phyloP scores from a whole-genome alignment of 257 asterid genomes.

The Striga asiatica region DNA sequence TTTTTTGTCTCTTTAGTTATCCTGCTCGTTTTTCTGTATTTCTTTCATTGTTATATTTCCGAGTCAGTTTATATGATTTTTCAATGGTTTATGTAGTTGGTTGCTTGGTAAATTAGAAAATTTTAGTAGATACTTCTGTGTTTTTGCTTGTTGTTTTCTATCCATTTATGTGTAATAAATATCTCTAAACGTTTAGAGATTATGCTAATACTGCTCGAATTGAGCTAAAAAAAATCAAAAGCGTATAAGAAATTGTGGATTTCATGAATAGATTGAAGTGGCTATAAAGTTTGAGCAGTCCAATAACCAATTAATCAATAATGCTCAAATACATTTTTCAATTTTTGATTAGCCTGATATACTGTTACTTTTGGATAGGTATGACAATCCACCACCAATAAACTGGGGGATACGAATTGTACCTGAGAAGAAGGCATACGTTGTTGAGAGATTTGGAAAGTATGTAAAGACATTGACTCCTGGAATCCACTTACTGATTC shows the following conservation, averaged over 20 bases:
- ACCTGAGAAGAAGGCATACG: constrained; percentile 78
- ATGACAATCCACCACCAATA: constrained; percentile 42
- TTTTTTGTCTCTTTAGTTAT: background rate
- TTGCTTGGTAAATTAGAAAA: too few relatives aligned
- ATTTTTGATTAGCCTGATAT: background rate
- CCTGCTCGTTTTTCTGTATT: background rate
- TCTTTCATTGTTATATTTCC: background rate
- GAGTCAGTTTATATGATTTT: background rate
- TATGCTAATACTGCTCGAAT: too few relatives aligned
- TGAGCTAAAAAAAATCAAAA: too few relatives aligned
- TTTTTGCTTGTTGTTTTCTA: background rate
- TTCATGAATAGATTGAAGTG: too few relatives aligned
- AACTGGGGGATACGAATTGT: constrained; percentile 87
- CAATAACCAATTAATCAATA: background rate
- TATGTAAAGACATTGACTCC: constrained; percentile 70
- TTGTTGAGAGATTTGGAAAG: constrained; percentile 77
- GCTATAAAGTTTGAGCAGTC: background rate
- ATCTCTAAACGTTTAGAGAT: too few relatives aligned
- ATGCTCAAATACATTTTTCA: too few relatives aligned
- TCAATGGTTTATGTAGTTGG: background rate
- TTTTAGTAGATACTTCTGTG: too few relatives aligned
- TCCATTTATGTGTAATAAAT: background rate
- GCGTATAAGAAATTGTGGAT: background rate
- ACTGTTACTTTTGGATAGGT: constrained; percentile 21
- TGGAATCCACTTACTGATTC: constrained; percentile 70